These are phyloP conservation scores for Vaccinium vitisidaea DNA, from an alignment of 148 eudicot genomes.

Conservation along the genomic window DNA sequence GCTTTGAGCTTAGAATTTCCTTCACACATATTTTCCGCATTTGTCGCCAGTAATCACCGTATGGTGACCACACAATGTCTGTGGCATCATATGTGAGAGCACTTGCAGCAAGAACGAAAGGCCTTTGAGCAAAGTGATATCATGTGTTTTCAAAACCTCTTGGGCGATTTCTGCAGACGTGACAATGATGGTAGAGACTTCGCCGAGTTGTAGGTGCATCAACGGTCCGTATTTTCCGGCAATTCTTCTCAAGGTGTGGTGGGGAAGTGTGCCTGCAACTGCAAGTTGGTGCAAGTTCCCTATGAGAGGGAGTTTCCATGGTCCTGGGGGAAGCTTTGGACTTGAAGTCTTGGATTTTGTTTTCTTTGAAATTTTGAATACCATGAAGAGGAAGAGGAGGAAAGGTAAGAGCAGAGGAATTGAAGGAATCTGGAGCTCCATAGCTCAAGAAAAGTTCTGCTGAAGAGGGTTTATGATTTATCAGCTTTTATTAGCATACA, in stretches of 20 bases:
- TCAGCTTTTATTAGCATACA: background rate
- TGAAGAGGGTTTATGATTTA: background rate
- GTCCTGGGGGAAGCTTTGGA: constrained; percentile 11
- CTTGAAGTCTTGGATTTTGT: background rate
- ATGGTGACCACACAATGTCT: background rate
- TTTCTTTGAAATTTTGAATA: background rate
- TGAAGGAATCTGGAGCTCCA: constrained; percentile 7
- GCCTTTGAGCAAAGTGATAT: constrained; percentile 11
- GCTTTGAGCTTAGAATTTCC: background rate
- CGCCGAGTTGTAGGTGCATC: background rate
- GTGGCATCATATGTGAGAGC: background rate
- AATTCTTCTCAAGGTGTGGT: background rate
- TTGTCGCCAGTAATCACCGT: constrained; percentile 10
- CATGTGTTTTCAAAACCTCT: constrained; percentile 10
- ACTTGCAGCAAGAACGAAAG: background rate
- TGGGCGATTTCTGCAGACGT: background rate
- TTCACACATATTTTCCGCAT: background rate
- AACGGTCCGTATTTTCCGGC: background rate
- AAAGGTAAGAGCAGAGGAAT: background rate
- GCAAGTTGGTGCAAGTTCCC: constrained; percentile 14
- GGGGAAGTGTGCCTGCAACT: background rate
- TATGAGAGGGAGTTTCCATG: constrained; percentile 7
- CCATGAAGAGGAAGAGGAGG: background rate
- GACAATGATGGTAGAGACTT: background rate
- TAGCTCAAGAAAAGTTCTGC: background rate